Evolutionary conservation across 2,329 filamentous ascomycete species (phyloP).

Genomic region (Arthroderma uncinatum): DNA sequence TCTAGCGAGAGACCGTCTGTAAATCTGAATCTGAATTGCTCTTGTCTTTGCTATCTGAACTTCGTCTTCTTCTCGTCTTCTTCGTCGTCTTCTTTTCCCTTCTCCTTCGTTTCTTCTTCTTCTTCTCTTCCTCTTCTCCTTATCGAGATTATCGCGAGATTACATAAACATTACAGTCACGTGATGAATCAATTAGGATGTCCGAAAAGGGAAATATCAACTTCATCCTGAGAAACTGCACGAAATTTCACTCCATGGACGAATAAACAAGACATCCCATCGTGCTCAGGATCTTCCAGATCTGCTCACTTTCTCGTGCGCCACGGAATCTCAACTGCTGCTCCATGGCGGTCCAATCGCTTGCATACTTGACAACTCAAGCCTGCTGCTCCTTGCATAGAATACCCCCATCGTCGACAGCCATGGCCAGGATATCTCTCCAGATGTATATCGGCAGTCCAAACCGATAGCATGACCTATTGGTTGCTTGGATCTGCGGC

Average conservation of each 20-base stretch:
- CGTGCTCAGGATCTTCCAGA: slow-evolving; percentile 27
- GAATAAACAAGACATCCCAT: slow-evolving; percentile 25
- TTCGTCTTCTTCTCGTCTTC: background rate
- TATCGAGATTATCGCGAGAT: background rate
- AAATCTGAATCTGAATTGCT: background rate
- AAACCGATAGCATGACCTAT: slow-evolving; percentile 19
- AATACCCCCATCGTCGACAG: slow-evolving; percentile 19
- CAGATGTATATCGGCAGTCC: slow-evolving; percentile 22
- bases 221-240: background rate
- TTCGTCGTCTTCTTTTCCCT: background rate
- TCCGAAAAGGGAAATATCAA: background rate
- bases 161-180: background rate
- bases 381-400: slow-evolving; percentile 22
- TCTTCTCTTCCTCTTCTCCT: background rate
- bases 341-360: slow-evolving; percentile 23
- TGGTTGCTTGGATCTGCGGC: background rate
- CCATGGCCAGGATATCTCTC: slow-evolving; percentile 23
- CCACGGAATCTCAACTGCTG: slow-evolving; percentile 24
- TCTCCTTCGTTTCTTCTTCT: background rate
- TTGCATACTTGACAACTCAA: slow-evolving; percentile 24
- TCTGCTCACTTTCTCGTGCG: slow-evolving; percentile 23
- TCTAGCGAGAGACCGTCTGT: background rate
- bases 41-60: too few relatives aligned
- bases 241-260: background rate
- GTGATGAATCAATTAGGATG: background rate